Conservation (phyloP, 768 basidiomycete species). For the Hericium alpestre region DNA sequence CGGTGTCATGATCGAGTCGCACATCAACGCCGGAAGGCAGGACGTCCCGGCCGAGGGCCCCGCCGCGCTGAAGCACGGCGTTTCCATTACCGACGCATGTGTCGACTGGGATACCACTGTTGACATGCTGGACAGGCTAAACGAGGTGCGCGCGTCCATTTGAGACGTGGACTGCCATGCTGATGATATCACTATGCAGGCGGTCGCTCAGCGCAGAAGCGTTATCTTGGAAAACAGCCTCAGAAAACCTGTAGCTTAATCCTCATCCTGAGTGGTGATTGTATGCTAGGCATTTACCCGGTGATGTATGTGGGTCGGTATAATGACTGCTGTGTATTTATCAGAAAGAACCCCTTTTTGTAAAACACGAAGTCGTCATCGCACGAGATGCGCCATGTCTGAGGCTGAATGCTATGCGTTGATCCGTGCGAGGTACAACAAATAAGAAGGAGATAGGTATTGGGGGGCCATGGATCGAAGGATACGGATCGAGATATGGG, state of each 20-base stretch:
- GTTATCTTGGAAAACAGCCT: neutral
- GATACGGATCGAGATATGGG: too few relatives aligned
- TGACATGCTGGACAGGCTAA: constrained; percentile 60
- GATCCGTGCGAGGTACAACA: too few relatives aligned
- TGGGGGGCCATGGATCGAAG: too few relatives aligned
- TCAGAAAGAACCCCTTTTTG: too few relatives aligned
- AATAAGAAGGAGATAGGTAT: too few relatives aligned
- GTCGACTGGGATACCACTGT: constrained; percentile 79
- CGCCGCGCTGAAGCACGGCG: constrained; percentile 58
- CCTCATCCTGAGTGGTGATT: too few relatives aligned
- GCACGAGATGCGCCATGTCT: too few relatives aligned
- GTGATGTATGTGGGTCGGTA: too few relatives aligned
- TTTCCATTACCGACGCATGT: constrained; percentile 89
- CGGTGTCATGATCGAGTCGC: constrained; percentile 95
- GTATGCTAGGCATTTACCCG: too few relatives aligned
- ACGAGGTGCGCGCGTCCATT: constrained; percentile 28
- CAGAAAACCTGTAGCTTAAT: neutral
- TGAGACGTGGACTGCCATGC: neutral
- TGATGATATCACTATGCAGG: neutral
- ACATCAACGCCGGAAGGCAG: constrained; percentile 86
- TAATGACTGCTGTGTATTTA: too few relatives aligned
- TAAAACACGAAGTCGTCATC: too few relatives aligned
- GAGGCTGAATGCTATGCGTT: too few relatives aligned
- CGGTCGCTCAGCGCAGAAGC: neutral
- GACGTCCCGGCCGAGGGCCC: constrained; percentile 71